Base-by-base conservation (phyloP, 1,284 basidiomycete genomes). In the Cutaneotrichosporon cavernicola region DNA sequence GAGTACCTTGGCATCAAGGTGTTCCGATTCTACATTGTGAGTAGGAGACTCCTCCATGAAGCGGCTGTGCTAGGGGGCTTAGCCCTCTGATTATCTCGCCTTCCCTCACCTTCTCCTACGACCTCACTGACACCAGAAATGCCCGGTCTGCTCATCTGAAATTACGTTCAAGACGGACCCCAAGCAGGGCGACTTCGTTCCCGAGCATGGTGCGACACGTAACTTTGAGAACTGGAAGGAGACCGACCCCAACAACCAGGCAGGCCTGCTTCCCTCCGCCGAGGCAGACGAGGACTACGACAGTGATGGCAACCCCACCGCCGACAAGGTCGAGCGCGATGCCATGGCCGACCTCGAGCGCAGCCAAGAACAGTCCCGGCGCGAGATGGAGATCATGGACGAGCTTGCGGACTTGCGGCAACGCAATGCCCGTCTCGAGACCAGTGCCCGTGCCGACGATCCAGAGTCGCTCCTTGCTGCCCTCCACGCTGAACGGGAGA, bases 141-240 rank as follows among this genome's bases (percentile, higher is more conserved):
- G 94, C 74, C 94, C 92, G 7, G 83, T 92, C 53, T 97, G 94
- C 78, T 97, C 93, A 2, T 91, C 95, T 9, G 97, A 99, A 79
- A 98, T 99, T 71, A 99, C 97, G 0, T 99, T 99, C 88, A 98
- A 98, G 81, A 99, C 96, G 0, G 97, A 99, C 78, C 97, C 96
- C 10, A 96, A 96, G 85, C 97, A 97, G 75, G 96, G 93, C 1
- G 94, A 97, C 79, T 97, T 97, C 73, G 70, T 85, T 14, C 91
- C 90, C 47, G 94, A 97, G 79, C 93, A 96, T 75, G 94, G 94
- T 38, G 94, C 94, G 31, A 91, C 89, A 9, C 87, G 94, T 21
- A 97, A 97, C 76, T 97, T 96, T 75, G 94, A 97, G 80, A 79
- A 80, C 62, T 76, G 80, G 76, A 64, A 69, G 11, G 77, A 78